Evolutionary conservation across 257 asterid species (phyloP).

Genomic region (Parsonsia alboflavescens): DNA sequence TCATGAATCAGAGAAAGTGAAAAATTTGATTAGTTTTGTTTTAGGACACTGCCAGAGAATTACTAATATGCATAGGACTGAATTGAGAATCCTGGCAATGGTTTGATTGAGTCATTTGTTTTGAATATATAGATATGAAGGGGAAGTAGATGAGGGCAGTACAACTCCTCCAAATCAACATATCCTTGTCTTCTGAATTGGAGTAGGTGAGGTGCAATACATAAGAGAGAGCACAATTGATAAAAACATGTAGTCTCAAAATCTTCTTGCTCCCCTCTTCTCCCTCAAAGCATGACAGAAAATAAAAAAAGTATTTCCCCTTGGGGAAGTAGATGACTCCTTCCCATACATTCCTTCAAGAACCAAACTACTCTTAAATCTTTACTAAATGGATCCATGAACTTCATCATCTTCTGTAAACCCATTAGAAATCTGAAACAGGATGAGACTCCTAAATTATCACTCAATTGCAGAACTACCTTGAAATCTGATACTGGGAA

Average conservation of each 20-base stretch:
- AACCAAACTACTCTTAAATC: not conserved
- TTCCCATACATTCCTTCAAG: not conserved
- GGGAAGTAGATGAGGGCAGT: not conserved
- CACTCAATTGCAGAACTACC: not conserved
- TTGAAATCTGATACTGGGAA: not conserved
- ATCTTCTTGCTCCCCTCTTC: not conserved
- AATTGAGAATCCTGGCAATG: not conserved
- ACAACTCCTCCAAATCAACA: not conserved
- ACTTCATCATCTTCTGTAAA: not conserved
- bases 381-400: not conserved
- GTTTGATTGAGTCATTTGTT: not conserved
- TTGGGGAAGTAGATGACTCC: not conserved
- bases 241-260: not conserved
- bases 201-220: not conserved
- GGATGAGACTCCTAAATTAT: not conserved
- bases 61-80: not conserved
- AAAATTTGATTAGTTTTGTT: not conserved
- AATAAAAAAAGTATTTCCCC: not conserved
- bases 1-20: not conserved
- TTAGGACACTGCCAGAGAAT: not conserved
- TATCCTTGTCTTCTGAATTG: not conserved
- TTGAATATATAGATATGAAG: not conserved
- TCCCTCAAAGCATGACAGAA: not conserved
- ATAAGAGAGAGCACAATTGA: not conserved
- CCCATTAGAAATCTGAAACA: not conserved